Evolutionary conservation across 140 eudicot genomes (phyloP), one percentile per base, ranked within the genome.

Genomic region (Erigeron philadelphicus): DNA sequence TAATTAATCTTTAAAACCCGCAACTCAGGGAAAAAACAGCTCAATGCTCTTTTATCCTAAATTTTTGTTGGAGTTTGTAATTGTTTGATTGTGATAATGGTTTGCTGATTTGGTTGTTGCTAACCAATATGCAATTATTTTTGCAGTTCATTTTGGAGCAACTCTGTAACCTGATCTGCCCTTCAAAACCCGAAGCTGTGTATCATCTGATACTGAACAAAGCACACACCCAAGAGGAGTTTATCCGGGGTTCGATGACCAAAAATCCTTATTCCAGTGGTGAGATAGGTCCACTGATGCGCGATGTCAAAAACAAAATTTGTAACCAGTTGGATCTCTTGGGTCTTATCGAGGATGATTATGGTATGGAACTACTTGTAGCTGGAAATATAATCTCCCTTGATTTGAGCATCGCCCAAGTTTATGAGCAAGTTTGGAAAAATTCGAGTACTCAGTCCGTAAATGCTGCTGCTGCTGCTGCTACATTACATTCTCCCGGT

Each of bases 221-320:
- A 81, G 97, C 97, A 52, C 99, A 94, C 78, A 94, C 99, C 18
- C 99, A 94, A 78, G 99, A 94, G 78, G 99, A 94, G 76, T 94
- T 94, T 82, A 94, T 94, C 63, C 84, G 97, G 59, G 99, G 99
- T 52, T 94, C 99, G 59, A 94, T 94, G 99, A 94, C 97, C 52
- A 94, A 83, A 80, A 94, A 94, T 68, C 99, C 99, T 19, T 94
- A 94, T 72, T 86, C 99, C 67, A 94, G 99, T 84, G 78, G 87
- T 38, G 99, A 94, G 72, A 85, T 94, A 56, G 99, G 99, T 75
- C 99, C 99, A 8, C 68, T 94, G 71, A 94, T 94, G 99, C 99
- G 99, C 71, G 99, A 90, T 82, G 99, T 94, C 31, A 94, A 94
- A 76, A 94, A 94, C 84, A 94, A 94, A 79, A 94, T 94, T 63